These are phyloP conservation scores for Nowakowskiella sp. DNA, from an alignment of 192 early-diverging fungal species.

Conservation along the genomic window DNA sequence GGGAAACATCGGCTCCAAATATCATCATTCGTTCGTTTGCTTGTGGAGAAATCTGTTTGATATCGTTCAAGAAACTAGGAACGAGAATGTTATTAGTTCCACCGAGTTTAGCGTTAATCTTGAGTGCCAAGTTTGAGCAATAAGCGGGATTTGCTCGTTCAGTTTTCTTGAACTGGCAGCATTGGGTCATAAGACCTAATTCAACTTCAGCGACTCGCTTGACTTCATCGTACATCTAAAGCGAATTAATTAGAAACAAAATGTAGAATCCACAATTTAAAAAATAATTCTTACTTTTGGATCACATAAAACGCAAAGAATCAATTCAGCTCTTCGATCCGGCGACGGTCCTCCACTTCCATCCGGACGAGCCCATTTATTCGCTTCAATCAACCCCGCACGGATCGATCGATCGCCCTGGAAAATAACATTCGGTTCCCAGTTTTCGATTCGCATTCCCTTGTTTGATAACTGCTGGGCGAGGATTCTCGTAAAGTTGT, in stretches of 20 bases:
- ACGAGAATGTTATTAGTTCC: conserved; percentile 53
- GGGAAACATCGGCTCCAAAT: conserved; percentile 82
- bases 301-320: conserved; percentile 57
- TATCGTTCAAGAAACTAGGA: conserved; percentile 9
- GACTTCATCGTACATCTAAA: conserved; percentile 63
- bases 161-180: conserved; percentile 63
- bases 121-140: conserved; percentile 71
- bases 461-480: not conserved
- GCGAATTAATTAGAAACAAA: conserved; percentile 62
- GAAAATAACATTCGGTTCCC: conserved; percentile 16
- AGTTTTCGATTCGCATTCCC: conserved; percentile 20
- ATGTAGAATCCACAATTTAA: conserved; percentile 32
- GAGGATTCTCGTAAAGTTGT: not conserved
- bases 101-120: conserved; percentile 74
- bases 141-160: conserved; percentile 16
- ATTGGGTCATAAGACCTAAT: conserved; percentile 76
- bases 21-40: conserved; percentile 56
- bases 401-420: not conserved
- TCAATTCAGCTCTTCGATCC: too few relatives aligned
- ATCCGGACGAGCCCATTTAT: too few relatives aligned
- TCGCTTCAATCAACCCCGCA: too few relatives aligned
- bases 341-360: too few relatives aligned
- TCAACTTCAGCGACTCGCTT: conserved; percentile 76
- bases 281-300: conserved; percentile 45
- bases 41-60: conserved; percentile 27